Evolutionary conservation across 2,329 filamentous ascomycete species (phyloP).

Genomic region (Diaporthe eres): DNA sequence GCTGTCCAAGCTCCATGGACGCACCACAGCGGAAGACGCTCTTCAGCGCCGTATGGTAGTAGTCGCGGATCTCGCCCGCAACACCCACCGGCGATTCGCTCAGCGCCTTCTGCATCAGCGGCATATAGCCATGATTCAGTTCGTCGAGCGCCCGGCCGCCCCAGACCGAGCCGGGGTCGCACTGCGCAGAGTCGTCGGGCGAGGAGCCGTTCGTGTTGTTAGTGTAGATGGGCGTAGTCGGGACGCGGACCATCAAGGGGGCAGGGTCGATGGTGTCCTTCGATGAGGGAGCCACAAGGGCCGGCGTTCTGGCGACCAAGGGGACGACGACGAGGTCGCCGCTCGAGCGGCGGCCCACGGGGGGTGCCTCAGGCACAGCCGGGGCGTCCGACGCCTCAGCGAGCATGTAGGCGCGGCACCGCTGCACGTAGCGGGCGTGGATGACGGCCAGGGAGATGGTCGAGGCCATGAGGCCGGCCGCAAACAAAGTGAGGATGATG

Average conservation of each 20-base stretch:
- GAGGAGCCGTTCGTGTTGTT: background rate
- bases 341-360: background rate
- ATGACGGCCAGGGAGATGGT: background rate
- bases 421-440: background rate
- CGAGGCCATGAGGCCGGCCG: background rate
- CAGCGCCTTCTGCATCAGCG: conserved; percentile 16
- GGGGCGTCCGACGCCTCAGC: background rate
- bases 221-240: background rate
- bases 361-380: background rate
- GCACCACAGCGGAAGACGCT: background rate
- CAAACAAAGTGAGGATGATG: background rate
- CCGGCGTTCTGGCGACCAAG: background rate
- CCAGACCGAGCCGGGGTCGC: background rate
- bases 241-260: background rate
- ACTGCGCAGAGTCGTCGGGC: background rate
- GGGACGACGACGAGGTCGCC: background rate
- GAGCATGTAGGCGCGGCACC: background rate
- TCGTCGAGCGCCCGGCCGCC: background rate
- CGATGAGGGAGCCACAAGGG: background rate
- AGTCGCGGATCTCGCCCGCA: background rate
- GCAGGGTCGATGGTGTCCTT: background rate
- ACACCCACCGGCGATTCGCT: background rate
- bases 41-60: background rate
- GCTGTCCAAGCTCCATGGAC: background rate
- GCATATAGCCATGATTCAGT: background rate